These are phyloP conservation scores for Dactylis glomerata DNA, from an alignment of 176 grass and related monocot genomes.

Conservation along the genomic window DNA sequence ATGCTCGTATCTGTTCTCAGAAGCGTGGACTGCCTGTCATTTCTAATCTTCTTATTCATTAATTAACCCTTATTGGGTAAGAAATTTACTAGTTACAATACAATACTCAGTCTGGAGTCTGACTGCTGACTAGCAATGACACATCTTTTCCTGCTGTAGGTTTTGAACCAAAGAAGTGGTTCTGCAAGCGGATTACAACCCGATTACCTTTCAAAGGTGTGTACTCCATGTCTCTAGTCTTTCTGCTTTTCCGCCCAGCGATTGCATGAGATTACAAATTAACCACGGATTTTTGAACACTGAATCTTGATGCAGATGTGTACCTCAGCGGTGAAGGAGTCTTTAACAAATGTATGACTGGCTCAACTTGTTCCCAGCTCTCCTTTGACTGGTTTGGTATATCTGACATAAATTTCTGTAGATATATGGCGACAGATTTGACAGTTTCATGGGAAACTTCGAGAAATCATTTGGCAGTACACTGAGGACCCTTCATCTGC, in stretches of 20 bases:
- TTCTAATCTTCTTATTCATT: neutral
- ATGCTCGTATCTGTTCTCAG: neutral
- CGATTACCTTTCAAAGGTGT: slow-evolving; percentile 59
- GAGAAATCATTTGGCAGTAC: slow-evolving; percentile 91
- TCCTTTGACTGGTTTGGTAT: slow-evolving; percentile 11
- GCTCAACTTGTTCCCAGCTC: slow-evolving; percentile 18
- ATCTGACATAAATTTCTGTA: slow-evolving; percentile 38
- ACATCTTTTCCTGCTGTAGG: slow-evolving; percentile 40
- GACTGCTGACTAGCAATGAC: slow-evolving; percentile 14
- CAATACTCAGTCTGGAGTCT: neutral
- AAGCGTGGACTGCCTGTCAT: neutral
- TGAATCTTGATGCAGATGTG: slow-evolving; percentile 71
- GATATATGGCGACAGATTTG: slow-evolving; percentile 85
- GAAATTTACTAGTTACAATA: neutral
- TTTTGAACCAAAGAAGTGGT: slow-evolving; percentile 41
- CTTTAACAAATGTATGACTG: slow-evolving; percentile 81
- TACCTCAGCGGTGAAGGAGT: slow-evolving; percentile 75
- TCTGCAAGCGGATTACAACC: slow-evolving; percentile 42
- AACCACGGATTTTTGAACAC: slow-evolving; percentile 13
- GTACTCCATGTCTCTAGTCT: neutral
- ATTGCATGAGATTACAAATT: neutral
- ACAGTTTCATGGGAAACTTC: slow-evolving; percentile 70
- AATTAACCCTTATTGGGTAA: neutral
- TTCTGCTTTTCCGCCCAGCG: neutral
- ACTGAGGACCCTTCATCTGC: slow-evolving; percentile 67